Percentiles rank a stretch among this genome's conserved stretches.
These are phyloP conservation scores for Salvia splendens DNA, from an alignment of 257 asterid species.

Conservation along the genomic window DNA sequence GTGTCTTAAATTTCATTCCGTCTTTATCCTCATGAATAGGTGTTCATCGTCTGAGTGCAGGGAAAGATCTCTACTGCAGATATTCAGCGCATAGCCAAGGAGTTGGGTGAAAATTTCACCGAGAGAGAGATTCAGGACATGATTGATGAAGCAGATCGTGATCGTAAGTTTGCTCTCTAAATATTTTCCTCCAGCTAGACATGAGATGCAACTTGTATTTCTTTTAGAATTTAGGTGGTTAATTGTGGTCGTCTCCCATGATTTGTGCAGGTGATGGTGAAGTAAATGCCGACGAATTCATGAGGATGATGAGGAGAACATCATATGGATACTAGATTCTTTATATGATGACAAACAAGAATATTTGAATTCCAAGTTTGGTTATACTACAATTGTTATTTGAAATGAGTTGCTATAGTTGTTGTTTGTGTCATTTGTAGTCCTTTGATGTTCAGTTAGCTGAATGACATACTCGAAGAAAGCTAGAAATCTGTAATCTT, in stretches of 20 bases:
- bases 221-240: neutral
- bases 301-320: conserved; percentile 93
- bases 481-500: neutral
- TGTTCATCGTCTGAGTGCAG: conserved; percentile 46
- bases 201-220: neutral
- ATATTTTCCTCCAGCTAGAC: no score
- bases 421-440: no score
- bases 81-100: conserved; percentile 78
- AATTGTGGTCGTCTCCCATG: neutral
- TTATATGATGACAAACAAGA: conserved; percentile 16
- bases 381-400: conserved; percentile 9
- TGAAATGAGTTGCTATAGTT: neutral
- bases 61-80: conserved; percentile 87
- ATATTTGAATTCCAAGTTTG: conserved; percentile 9
- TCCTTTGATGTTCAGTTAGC: no score
- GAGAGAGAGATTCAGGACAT: conserved; percentile 84
- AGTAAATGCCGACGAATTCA: conserved; percentile 75
- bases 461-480: no score
- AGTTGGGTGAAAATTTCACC: conserved; percentile 75
- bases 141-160: conserved; percentile 94
- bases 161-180: conserved; percentile 58
- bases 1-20: conserved; percentile 19
- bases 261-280: conserved; percentile 81
- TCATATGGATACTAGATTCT: conserved; percentile 58
- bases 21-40: conserved; percentile 27